phyloP scores from a whole-genome alignment of 257 asterid species.

The Scutellaria barbata region DNA sequence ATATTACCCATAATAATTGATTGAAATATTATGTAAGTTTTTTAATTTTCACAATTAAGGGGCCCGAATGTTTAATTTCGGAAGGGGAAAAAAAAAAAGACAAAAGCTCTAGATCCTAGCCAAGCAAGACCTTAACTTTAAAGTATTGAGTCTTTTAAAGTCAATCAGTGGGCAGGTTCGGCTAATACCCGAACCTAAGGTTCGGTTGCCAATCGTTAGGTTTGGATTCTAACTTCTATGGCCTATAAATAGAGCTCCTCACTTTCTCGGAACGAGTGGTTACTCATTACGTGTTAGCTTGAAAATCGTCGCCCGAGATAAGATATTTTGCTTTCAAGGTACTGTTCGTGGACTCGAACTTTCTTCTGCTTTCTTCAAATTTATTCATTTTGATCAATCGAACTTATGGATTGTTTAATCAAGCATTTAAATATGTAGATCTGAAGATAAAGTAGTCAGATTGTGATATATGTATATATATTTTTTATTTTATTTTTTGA shows the following conservation, averaged over 20 bases:
- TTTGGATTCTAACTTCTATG: slow-evolving; percentile 22
- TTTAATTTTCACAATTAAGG: no score
- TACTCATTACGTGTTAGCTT: slow-evolving; percentile 31
- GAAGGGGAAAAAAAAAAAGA: neutral
- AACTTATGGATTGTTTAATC: neutral
- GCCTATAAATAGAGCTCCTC: slow-evolving; percentile 36
- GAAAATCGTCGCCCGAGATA: slow-evolving; percentile 1
- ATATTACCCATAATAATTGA: no score
- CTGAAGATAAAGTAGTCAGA: slow-evolving; percentile 23
- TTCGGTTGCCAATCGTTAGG: slow-evolving; percentile 25
- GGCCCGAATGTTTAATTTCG: no score
- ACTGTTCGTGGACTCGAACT: slow-evolving; percentile 32
- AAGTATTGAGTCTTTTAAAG: slow-evolving; percentile 5
- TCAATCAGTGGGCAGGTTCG: slow-evolving; percentile 49
- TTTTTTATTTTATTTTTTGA: neutral
- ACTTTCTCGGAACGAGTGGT: neutral
- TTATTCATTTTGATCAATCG: neutral
- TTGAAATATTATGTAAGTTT: no score
- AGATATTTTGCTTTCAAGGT: slow-evolving; percentile 42
- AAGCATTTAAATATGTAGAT: slow-evolving; percentile 24
- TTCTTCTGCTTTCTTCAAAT: neutral
- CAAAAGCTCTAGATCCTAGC: slow-evolving; percentile 7
- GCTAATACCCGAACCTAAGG: slow-evolving; percentile 33
- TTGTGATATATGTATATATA: no score
- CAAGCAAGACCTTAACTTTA: slow-evolving; percentile 39